Conservation (phyloP, 2,329 filamentous ascomycete genomes). For the Xylaria sp. region DNA sequence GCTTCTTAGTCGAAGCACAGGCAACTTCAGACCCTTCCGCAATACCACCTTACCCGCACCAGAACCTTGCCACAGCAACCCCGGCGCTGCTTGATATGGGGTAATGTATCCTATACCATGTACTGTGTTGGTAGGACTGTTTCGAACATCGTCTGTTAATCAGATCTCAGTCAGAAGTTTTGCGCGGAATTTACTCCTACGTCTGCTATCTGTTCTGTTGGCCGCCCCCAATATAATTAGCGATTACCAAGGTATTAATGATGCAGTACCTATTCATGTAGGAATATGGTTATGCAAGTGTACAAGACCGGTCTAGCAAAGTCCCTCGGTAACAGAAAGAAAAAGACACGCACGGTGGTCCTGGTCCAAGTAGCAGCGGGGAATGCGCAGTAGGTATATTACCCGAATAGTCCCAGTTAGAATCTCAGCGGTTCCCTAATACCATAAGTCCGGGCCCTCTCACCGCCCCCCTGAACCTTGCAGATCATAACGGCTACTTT, state of each 20-base stretch:
- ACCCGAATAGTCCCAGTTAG: slow-evolving; percentile 9
- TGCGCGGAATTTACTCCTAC: too few species aligned
- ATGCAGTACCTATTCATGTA: too few species aligned
- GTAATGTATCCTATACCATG: neutral
- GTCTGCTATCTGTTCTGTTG: neutral
- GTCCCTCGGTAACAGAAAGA: neutral
- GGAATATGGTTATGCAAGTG: neutral
- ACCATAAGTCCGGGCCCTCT: slow-evolving; percentile 21
- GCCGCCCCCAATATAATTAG: neutral
- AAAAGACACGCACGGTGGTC: slow-evolving; percentile 1
- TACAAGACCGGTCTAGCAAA: neutral
- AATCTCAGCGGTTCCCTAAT: slow-evolving; percentile 1
- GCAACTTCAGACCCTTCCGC: slow-evolving; percentile 12
- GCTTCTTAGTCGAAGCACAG: slow-evolving; percentile 9
- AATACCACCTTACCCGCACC: slow-evolving; percentile 23
- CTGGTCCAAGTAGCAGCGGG: slow-evolving; percentile 2
- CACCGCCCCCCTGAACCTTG: slow-evolving; percentile 38
- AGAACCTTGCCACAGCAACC: slow-evolving; percentile 19
- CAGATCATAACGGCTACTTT: slow-evolving; percentile 30
- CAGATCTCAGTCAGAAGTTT: neutral
- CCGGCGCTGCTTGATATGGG: slow-evolving; percentile 11
- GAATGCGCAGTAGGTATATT: neutral
- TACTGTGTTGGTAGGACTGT: neutral
- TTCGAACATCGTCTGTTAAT: neutral
- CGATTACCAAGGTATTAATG: neutral